Base-by-base conservation (phyloP, 208 protist species). In the Wallacemonas sp. region DNA sequence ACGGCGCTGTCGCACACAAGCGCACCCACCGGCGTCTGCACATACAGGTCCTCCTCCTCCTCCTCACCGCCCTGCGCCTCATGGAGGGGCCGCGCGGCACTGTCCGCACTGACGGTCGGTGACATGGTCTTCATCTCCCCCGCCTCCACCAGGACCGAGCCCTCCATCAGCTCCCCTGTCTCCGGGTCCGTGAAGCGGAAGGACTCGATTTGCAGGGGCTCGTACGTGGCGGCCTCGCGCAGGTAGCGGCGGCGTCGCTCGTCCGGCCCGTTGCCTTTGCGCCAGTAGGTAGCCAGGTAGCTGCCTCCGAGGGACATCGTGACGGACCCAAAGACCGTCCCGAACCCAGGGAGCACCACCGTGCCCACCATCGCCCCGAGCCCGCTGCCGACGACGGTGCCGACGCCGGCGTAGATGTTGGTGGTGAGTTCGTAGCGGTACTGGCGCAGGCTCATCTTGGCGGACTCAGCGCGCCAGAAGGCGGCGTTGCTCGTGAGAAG, bases 381-480 rank as follows among this genome's bases (percentile, higher is more conserved):
- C 23, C 74, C 67, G 16, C 80, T 76, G 32, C 82, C 87, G 1
- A 68, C 73, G 8, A 93, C 63, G 2, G 72, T 81, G 28, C 75
- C 72, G 25, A 63, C 66, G 11, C 68, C 74, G 10, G 75, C 59
- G 49, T 65, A 63, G 1, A 84, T 26, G 16, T 70, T 63, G 31
- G 84, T 91, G 23, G 78, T 41, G n/a, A 77, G 45, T 36, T 87
- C 82, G 74, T 89, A 81, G 38, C 63, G 70, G 68, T 81, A 87
- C 72, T 91, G 82, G 33, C 64, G 62, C 18, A 72, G 2, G 1
- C 79, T 77, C 61, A 88, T 70, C 33, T 48, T 25, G 7, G 23
- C 54, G 55, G 64, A 16, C 45, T 61, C 57, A 8, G 76, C 61
- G 5, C 71, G 55, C 76, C 72, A 77, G 25, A 82, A 64, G 46